Conservation (phyloP, 1,284 basidiomycete species). For the Moesziomyces parantarcticus region DNA sequence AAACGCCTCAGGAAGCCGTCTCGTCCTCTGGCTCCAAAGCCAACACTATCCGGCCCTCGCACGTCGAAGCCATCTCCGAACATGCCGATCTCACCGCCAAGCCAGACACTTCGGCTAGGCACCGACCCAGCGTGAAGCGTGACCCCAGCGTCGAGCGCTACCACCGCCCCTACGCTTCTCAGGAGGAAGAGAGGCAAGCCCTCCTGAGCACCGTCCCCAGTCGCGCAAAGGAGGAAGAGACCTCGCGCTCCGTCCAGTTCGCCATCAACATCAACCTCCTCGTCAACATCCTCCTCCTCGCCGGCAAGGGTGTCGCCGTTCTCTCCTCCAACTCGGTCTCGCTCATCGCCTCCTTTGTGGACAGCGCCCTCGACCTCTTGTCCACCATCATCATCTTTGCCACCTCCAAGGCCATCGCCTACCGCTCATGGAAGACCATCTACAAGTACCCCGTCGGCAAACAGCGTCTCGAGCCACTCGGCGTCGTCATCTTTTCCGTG, state of each 20-base stretch:
- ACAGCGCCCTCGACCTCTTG: constrained; percentile 72
- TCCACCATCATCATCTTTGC: constrained; percentile 70
- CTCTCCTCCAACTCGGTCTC: constrained; percentile 73
- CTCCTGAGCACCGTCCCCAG: constrained; percentile 63
- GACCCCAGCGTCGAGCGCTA: constrained; percentile 24
- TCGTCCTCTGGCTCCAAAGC: constrained; percentile 22
- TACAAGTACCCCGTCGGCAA: constrained; percentile 72
- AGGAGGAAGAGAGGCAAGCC: constrained; percentile 57
- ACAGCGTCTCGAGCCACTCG: constrained; percentile 71
- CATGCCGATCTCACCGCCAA: constrained; percentile 3
- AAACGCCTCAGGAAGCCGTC: constrained; percentile 21
- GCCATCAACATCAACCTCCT: constrained; percentile 65
- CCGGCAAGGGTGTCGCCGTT: constrained; percentile 71
- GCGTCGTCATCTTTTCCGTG: constrained; percentile 72
- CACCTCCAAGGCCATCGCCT: constrained; percentile 60
- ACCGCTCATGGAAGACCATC: constrained; percentile 60
- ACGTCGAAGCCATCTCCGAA: constrained; percentile 35
- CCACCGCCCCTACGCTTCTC: constrained; percentile 31
- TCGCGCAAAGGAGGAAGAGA: constrained; percentile 57
- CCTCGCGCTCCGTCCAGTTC: constrained; percentile 55
- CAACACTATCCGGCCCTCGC: constrained; percentile 32
- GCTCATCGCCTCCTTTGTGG: constrained; percentile 72
- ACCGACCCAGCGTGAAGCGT: constrained; percentile 33
- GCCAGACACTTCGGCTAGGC: background rate
- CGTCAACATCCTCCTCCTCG: constrained; percentile 71